Evolutionary conservation across 768 basidiomycete genomes (phyloP), one percentile per base, ranked within the genome.

Genomic region (Lactifluus pinguis): DNA sequence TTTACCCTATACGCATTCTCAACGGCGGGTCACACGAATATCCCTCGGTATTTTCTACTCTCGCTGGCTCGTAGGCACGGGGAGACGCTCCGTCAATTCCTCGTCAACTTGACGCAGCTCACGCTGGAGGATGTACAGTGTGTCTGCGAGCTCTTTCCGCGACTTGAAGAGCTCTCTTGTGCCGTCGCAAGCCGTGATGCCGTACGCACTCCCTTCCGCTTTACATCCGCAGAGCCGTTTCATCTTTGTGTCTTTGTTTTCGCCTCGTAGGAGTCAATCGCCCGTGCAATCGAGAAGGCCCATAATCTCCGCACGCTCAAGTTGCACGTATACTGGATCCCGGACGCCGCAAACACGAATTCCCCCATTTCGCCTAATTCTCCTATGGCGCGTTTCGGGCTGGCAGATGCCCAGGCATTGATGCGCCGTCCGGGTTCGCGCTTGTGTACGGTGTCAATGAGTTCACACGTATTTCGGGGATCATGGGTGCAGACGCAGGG

Each of bases 41-140:
- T 85, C 29, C 83, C 83, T 15, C 68, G 78, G 11, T 68, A 70
- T 56, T 84, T 84, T 69, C 71, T 86, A 30, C 67, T 79, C 30
- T 77, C 80, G 30, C 68, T 85, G 52, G 80, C 78, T 2, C 60
- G 62, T 11, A 69, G 74, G 34, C 83, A 85, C 62, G 72, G 72
- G 19, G 45, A 63, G 3, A 77, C 76, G 14, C 71, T 86, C 30
- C 75, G 68, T 55, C 72, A 29, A 8, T 59, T 66, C 25, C 53
- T 61, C 36, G 56, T 66, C 29, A 65, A 66, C 42, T 61, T 65
- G 64, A 62, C 59, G 4, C 59, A 65, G 25, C 63, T 66, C 6
- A 65, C 65, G 45, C 53, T 66, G 21, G 63, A 53, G 44, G 65
- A 66, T 36, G 56, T 66, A 25, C 44, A 59, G 15, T 66, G 63